Evolutionary conservation across 306 rosid genomes (phyloP), one percentile per base, ranked within the genome.

Genomic region (Prosopis cineraria): DNA sequence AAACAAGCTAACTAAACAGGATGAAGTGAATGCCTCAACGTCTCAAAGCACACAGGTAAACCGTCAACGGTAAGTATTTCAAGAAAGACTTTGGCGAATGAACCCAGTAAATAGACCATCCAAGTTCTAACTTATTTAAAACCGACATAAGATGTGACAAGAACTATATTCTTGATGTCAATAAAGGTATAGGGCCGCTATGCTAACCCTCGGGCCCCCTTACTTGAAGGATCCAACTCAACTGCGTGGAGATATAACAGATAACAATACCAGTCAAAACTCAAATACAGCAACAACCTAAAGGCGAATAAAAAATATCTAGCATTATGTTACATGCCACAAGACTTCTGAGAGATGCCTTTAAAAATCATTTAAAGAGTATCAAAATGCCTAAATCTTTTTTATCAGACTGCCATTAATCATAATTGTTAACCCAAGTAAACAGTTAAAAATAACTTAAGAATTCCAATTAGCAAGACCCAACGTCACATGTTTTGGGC

Each of bases 61-160:
- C 2, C 55, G 39, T 82, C 65, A 41, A 43, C 37, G 33, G 66
- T 33, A 60, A 31, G 55, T 31, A 6, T 37, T 8, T 2, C 71
- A 52, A 63, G 50, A 40, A 37, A 3, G 34, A 55, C 33, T 55
- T 62, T 16, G 44, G 37, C 6, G 52, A 75, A 72, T 17, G 19
- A 55, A 39, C 58, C 34, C 52, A 36, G 31, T 52, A 60, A 8
- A 27, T 25, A 37, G 33, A 66, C 20, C 58, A 43, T 62, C 48
- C 59, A 65, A 11, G 44, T 70, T 24, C 71, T 73, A 72, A 58
- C 25, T 73, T 65, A 71, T 29, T 43, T 75, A 75, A 60, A n/a
- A 36, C 8, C 7, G 27, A 70, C 71, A 75, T 10, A 34, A 34
- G 10, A 30, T n/a, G 58, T 27, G 24, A 50, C 4, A 7, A 48